Base-by-base conservation (phyloP, 805 yeast genomes). In the Candida sakaeoensis region DNA sequence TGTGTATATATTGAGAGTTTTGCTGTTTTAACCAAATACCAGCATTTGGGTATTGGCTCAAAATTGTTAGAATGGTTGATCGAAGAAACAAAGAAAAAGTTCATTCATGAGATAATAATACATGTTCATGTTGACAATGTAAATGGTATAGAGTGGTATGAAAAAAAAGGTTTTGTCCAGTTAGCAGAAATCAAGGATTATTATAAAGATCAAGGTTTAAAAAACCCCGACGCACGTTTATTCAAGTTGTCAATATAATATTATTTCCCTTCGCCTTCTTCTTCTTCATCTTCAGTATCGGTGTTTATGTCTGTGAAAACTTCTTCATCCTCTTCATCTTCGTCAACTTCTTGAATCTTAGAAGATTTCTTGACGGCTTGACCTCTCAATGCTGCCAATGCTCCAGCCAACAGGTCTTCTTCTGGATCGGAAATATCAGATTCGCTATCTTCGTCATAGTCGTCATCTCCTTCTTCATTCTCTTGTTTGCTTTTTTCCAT, bases 391-490 rank as follows among this genome's bases (percentile, higher is more conserved):
- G 77, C 74, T 4, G 88, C 85, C 63, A 84, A 63, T 0, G 87
- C 85, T 29, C 88, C 90, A 8, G 87, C 90, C 45, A 84, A 58
- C 2, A 85, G 69, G 53, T 82, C 90, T 53, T 83, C 90, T 39
- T 78, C 85, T 2, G 88, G 84, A 39, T 79, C 86, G 28, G 83
- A 79, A 39, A 82, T 78, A 47, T 68, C 74, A 42, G 63, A 55
- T 39, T 74, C 86, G 41, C 76, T 71, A 37, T 76, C 79, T 33
- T 55, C 56, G 14, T 53, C 63, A 3, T 54, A 61, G 2, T 60
- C 56, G 14, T 53, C 63, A 3, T 54, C 61, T 2, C 60, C 66
- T 10, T 54, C 60, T 5, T 47, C 53, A 12, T 67, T 74, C n/a
- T 68, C 74, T 8, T 55, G 59, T 6, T 45, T 50, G 6, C 13